Evolutionary conservation across 129 eudicot genomes (phyloP), one percentile per base, ranked within the genome.

Genomic region (Kitagawia praeruptora): DNA sequence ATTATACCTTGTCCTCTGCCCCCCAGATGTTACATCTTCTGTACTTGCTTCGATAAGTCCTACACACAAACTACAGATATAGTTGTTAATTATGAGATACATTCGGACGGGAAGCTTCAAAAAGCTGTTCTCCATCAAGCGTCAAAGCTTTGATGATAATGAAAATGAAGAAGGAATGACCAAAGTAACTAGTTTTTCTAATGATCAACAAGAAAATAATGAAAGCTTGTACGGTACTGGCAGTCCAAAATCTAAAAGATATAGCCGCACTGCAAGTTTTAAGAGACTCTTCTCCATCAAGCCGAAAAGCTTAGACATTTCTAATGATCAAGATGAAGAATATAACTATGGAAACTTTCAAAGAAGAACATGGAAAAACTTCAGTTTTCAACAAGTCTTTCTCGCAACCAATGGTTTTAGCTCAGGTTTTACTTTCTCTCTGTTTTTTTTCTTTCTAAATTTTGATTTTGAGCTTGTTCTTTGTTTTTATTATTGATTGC

Each of bases 301-400:
- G 73, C 87, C 97, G 3, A 90, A 87, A 15, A 86, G 92, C 83
- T 85, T 87, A 34, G 93, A 88, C 39, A 15, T 11, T 46, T 75
- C 23, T 25, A 45, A 25, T 25, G 37, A 48, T 27, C 21, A 18
- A 42, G 64, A 61, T 75, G 80, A 87, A 38, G 84, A 86, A 85
- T 80, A 80, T 18, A 58, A 83, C 12, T 53, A 63, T 10, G 85
- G 80, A 80, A 83, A 81, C 27, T 70, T 77, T 44, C 83, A 85
- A 69, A 92, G 78, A 80, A 94, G 93, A 79, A 82, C 89, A 1
- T 95, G 97, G 97, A 95, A 86, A 89, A 92, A 93, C 89, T 95
- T 88, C 86, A 92, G 94, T 28, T 95, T 84, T 77, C 85, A 88
- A 77, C 91, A 95, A 88, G 87, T 95, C 82, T 95, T 78, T 75